Evolutionary conservation across 2,329 filamentous ascomycete genomes (phyloP), one percentile per base, ranked within the genome.

Genomic region (Nemania sp.): DNA sequence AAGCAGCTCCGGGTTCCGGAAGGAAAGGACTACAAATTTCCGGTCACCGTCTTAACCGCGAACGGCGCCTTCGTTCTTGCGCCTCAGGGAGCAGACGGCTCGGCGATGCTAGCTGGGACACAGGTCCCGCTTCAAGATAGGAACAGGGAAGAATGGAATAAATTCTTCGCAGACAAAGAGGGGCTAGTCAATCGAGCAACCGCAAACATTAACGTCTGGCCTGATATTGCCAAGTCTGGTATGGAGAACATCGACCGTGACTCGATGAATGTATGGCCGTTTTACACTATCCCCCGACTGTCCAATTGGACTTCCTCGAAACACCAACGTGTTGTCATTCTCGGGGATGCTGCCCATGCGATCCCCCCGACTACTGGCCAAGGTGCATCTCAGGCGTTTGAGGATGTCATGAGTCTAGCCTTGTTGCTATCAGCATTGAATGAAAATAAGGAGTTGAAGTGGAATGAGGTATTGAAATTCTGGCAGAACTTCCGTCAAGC

Each of bases 401-500:
- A 75, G 22, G 74, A 75, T 54, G 72, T 70, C 6, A 67, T 62
- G 49, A 61, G 56, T 8, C 67, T 76, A 1, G 70, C 70, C 2
- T 24, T 75, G 53, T 45, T 75, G 10, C n/a, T 73, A 10, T 60
- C 65, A 10, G 20, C 35, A 27, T 54, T 67, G 1, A 63, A 59
- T 7, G 47, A 62, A 45, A 54, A 70, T 7, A 5, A 0, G n/a
- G 41, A 51, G 0, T 11, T 70, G 27, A 45, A 55, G n/a, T 74
- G 73, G 64, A 64, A 62, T 15, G 67, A 72, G 0, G 67, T 69
- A 8, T 38, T 74, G 7, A n/a, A 54, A 1, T 74, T 72, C 49
- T 76, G 74, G 74, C 74, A 76, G 70, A 57, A 63, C 52, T 71
- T 71, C 35, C 70, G 74, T 32, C 73, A 74, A 57, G 69, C 62